Base-by-base conservation (phyloP, 2,329 filamentous ascomycete species). In the Onygena corvina region DNA sequence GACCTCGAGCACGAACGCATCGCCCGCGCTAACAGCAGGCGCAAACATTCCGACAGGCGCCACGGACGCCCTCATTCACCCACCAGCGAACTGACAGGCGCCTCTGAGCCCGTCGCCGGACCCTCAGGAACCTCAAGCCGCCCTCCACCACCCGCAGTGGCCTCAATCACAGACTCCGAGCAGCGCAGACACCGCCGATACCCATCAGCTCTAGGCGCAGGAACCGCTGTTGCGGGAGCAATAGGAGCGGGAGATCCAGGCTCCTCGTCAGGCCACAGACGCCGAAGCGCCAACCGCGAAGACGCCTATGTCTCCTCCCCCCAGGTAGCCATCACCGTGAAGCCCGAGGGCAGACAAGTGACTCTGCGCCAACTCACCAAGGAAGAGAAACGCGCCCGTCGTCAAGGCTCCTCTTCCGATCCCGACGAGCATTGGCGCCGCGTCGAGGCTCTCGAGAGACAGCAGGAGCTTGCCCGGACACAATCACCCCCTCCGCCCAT, bases 21-120 rank as follows among this genome's bases (percentile, higher is more conserved):
- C 23, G 69, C 71, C 44, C 69, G 76, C 57, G 67, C 67, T 48
- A 72, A 75, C 52, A 77, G 76, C 30, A 74, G 75, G 27, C 72
- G 75, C n/a, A 77, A 35, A 16, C 45, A 31, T 11, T 86, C 83
- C 2, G 83, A 79, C 23, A 84, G 88, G 60, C 81, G 81, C 20
- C n/a, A 40, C 25, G 18, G 8, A 20, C 14, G 38, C 11, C 36
- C 42, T n/a, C 42, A 23, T 18, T 34, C 29, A 11, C 64, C 3
- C 63, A 66, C 50, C 42, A 64, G 33, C 4, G 33, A 31, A 45
- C 25, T 40, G 3, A 18, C 11, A n/a, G n/a, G n/a, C n/a, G n/a
- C 18, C n/a, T 30, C 34, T 21, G 48, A 35, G n/a, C n/a, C 21
- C 16, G 38, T 31, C 20, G 18, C 16, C 16, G 48, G 33, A 12